A percentile compares a stretch with the other conserved stretches of the same genome.
Evolutionary conservation across 78 protist species (phyloP).

Genomic region (Dictyostelium discoideum): DNA sequence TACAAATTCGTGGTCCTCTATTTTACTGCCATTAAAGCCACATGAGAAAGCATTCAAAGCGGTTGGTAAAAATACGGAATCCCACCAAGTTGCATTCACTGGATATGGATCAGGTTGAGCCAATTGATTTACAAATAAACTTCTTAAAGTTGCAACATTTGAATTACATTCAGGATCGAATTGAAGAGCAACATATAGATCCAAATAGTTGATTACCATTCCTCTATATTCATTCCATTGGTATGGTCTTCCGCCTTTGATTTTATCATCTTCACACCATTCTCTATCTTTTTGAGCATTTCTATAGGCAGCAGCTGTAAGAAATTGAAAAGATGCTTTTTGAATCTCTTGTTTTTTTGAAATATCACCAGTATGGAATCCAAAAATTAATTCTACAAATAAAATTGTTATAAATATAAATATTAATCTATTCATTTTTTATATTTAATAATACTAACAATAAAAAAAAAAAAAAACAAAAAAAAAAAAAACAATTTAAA

Average conservation of each 20-base stretch:
- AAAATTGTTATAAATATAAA: neutral
- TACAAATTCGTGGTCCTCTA: constrained; percentile 17
- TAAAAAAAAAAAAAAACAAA: neutral
- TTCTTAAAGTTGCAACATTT: neutral
- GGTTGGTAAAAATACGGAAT: neutral
- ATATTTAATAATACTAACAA: neutral
- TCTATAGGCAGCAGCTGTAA: constrained; percentile 2
- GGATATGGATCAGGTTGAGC: neutral
- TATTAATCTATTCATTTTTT: neutral
- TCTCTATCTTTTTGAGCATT: constrained; percentile 4
- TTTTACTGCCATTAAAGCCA: neutral
- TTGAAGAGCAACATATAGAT: neutral
- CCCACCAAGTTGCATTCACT: neutral
- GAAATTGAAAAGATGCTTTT: neutral
- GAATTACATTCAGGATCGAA: constrained; percentile 9
- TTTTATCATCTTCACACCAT: constrained; percentile 24
- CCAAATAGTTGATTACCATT: neutral
- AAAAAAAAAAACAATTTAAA: neutral
- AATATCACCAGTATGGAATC: neutral
- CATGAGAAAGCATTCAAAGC: neutral
- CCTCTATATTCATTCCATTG: neutral
- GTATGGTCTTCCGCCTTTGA: neutral
- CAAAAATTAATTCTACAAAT: neutral
- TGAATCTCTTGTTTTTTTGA: neutral
- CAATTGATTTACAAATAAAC: neutral